Evolutionary conservation across 805 yeast genomes (phyloP).

Genomic region (Saturnispora besseyi): DNA sequence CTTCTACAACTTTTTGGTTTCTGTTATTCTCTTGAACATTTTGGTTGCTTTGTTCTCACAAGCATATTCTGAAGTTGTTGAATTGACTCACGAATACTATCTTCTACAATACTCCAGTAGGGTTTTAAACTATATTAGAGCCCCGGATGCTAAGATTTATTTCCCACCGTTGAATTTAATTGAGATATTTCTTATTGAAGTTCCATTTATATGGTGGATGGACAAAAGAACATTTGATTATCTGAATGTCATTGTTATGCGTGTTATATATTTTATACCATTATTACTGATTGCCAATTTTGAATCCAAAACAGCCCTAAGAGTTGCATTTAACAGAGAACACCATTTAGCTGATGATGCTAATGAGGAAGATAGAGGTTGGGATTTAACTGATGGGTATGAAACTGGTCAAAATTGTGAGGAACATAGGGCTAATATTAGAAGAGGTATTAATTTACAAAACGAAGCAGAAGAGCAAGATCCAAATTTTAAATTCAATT

Average conservation of each 20-base stretch:
- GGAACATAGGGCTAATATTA: slow-evolving; percentile 21
- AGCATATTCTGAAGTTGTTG: slow-evolving; percentile 73
- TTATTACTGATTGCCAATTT: slow-evolving; percentile 49
- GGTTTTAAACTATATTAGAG: slow-evolving; percentile 74
- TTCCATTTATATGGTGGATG: slow-evolving; percentile 34
- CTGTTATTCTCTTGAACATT: slow-evolving; percentile 71
- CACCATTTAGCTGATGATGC: slow-evolving; percentile 66
- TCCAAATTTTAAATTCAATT: slow-evolving; percentile 52
- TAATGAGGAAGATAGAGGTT: slow-evolving; percentile 65
- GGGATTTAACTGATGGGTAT: slow-evolving; percentile 79
- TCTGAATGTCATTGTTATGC: slow-evolving; percentile 51
- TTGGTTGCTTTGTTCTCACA: slow-evolving; percentile 78
- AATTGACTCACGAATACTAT: slow-evolving; percentile 76
- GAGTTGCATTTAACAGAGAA: slow-evolving; percentile 63
- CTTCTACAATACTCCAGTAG: slow-evolving; percentile 78
- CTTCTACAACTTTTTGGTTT: slow-evolving; percentile 64
- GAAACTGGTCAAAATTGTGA: slow-evolving; percentile 28
- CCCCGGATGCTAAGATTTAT: slow-evolving; percentile 78
- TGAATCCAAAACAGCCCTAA: slow-evolving; percentile 59
- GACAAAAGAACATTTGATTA: slow-evolving; percentile 22
- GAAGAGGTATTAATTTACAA: slow-evolving; percentile 40
- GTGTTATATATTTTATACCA: slow-evolving; percentile 59
- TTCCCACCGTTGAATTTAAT: slow-evolving; percentile 79
- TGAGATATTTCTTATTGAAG: slow-evolving; percentile 46
- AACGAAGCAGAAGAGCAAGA: slow-evolving; percentile 58